A percentile compares a stretch with the other conserved stretches of the same genome.
phyloP scores from a whole-genome alignment of 176 grass and related monocot genomes.

The Paspalum vaginatum region DNA sequence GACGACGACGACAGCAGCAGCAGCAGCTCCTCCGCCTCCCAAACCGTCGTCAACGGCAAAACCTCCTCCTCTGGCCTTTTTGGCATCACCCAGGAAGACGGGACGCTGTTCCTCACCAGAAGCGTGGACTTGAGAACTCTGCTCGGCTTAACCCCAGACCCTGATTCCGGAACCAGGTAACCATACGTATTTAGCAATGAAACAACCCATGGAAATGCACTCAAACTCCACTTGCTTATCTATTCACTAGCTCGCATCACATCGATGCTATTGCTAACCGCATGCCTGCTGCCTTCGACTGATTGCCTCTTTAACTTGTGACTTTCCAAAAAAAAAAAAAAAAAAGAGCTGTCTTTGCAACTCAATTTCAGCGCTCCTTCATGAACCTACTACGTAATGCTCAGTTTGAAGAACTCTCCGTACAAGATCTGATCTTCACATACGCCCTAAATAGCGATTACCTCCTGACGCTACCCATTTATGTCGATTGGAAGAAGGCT shows the following conservation, averaged over 20 bases:
- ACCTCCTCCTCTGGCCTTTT: constrained; percentile 21
- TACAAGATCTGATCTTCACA: constrained; percentile 68
- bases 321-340: constrained; percentile 23
- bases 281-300: neutral
- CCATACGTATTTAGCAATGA: no score
- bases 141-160: constrained; percentile 52
- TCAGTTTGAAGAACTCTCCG: constrained; percentile 87
- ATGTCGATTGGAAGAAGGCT: constrained; percentile 87
- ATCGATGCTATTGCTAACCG: neutral
- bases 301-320: neutral
- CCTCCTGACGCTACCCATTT: constrained; percentile 83
- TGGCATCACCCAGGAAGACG: constrained; percentile 43
- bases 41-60: constrained; percentile 33
- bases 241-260: neutral
- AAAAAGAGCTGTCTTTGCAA: constrained; percentile 62
- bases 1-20: neutral
- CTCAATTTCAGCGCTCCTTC: constrained; percentile 84
- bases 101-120: constrained; percentile 42
- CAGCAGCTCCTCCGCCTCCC: neutral
- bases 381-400: constrained; percentile 90
- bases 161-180: constrained; percentile 39
- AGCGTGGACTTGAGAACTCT: constrained; percentile 67
- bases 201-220: neutral
- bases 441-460: constrained; percentile 82
- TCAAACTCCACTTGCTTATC: neutral